Percentiles rank a stretch among this genome's conserved stretches.
phyloP scores from a whole-genome alignment of 306 rosid genomes.

The Alnus glutinosa region DNA sequence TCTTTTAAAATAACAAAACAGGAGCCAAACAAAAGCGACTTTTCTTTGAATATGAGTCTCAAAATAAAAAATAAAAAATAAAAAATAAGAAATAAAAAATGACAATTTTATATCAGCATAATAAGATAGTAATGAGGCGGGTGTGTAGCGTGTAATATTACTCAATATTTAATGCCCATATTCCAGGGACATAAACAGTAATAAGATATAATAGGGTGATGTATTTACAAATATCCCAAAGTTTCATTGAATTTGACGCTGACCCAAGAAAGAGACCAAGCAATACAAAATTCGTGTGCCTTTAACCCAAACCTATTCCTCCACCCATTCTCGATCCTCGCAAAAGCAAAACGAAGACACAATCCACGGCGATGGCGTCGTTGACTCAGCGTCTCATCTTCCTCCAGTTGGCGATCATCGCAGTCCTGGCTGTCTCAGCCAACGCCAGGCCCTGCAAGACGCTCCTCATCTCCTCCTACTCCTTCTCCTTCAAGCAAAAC shows the following conservation, averaged over 20 bases:
- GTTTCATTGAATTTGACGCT: background rate
- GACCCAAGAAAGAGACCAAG: background rate
- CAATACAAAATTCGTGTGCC: background rate
- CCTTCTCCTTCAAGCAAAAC: constrained; percentile 47
- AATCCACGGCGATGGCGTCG: constrained; percentile 38
- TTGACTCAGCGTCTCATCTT: constrained; percentile 27
- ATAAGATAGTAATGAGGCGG: no score
- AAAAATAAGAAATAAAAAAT: no score
- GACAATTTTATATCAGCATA: no score
- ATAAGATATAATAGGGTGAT: background rate
- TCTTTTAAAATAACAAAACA: no score
- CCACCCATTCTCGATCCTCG: background rate
- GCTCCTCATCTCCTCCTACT: constrained; percentile 48
- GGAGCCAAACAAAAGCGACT: no score
- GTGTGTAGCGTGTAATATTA: no score
- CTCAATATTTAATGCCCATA: no score
- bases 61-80: no score
- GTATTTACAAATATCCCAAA: background rate
- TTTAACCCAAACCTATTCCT: background rate
- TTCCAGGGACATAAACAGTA: background rate
- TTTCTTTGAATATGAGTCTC: no score
- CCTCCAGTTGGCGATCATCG: background rate
- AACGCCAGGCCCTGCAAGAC: constrained; percentile 59
- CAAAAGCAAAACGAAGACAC: background rate
- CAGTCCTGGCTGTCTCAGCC: constrained; percentile 9